phyloP scores from a whole-genome alignment of 345 rosid genomes.

The Eucalyptus polyanthemos region DNA sequence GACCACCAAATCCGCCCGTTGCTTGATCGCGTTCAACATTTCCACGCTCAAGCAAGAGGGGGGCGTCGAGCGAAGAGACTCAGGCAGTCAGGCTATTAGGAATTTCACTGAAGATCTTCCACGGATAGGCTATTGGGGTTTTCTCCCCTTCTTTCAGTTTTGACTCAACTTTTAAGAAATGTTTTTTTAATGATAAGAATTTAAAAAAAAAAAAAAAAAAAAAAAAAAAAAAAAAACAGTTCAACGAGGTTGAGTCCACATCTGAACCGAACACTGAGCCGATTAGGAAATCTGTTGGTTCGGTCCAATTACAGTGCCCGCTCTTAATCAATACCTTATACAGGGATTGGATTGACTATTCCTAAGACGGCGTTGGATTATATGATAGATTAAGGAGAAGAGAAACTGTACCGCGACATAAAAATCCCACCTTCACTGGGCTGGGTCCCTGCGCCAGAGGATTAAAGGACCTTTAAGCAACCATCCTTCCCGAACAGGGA shows the following conservation, averaged over 20 bases:
- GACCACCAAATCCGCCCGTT: background rate
- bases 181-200: no score
- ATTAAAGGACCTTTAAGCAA: background rate
- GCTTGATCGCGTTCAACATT: background rate
- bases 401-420: background rate
- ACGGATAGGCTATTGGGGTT: background rate
- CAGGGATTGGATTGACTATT: background rate
- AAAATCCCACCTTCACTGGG: background rate
- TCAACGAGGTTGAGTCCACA: background rate
- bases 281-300: background rate
- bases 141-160: background rate
- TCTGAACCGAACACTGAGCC: background rate
- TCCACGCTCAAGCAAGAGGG: background rate
- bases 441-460: background rate
- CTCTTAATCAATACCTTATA: background rate
- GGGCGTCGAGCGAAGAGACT: background rate
- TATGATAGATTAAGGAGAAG: background rate
- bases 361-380: background rate
- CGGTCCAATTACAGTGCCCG: no score
- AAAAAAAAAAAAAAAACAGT: no score
- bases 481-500: background rate
- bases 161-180: background rate
- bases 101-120: background rate
- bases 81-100: background rate
- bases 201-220: no score